Conservation (phyloP, 495 filamentous ascomycete species). For the Daldinia bambusicola region DNA sequence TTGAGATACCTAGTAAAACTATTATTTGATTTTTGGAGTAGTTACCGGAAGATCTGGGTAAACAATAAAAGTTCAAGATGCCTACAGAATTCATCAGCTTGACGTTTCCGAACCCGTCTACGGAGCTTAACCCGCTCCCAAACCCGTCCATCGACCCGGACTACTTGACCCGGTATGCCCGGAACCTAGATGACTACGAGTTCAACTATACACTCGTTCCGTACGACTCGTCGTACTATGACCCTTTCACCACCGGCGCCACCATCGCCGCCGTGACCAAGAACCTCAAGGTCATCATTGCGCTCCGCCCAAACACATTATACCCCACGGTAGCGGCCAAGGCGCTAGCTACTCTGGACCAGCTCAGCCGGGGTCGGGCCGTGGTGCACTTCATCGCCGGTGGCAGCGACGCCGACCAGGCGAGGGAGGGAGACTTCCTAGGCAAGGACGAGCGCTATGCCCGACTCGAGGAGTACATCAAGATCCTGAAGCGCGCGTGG, state of each 20-base stretch:
- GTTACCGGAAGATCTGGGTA: conserved; percentile 3
- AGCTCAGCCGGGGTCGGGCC: conserved; percentile 60
- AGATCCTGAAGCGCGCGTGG: conserved; percentile 63
- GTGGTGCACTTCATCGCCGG: conserved; percentile 68
- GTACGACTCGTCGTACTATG: conserved; percentile 61
- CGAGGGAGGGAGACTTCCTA: conserved; percentile 64
- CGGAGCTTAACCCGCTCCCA: conserved; percentile 61
- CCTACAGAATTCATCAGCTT: conserved; percentile 66
- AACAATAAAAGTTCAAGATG: conserved; percentile 48
- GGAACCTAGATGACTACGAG: conserved; percentile 61
- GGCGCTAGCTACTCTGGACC: conserved; percentile 64
- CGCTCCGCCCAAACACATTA: conserved; percentile 65
- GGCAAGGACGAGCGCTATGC: conserved; percentile 63
- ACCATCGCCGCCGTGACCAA: conserved; percentile 63
- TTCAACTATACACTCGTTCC: conserved; percentile 67
- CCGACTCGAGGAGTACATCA: conserved; percentile 64
- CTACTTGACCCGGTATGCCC: conserved; percentile 60
- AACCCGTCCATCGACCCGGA: conserved; percentile 58
- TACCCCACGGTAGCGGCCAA: conserved; percentile 67
- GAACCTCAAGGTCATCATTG: conserved; percentile 66
- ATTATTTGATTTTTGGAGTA: conserved; percentile 1
- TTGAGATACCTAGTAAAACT: not conserved
- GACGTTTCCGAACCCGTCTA: conserved; percentile 62
- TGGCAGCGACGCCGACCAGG: conserved; percentile 63
- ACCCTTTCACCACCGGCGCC: conserved; percentile 63